Base-by-base conservation (phyloP, 202 grass and related monocot species). In the Panicum virgatum region DNA sequence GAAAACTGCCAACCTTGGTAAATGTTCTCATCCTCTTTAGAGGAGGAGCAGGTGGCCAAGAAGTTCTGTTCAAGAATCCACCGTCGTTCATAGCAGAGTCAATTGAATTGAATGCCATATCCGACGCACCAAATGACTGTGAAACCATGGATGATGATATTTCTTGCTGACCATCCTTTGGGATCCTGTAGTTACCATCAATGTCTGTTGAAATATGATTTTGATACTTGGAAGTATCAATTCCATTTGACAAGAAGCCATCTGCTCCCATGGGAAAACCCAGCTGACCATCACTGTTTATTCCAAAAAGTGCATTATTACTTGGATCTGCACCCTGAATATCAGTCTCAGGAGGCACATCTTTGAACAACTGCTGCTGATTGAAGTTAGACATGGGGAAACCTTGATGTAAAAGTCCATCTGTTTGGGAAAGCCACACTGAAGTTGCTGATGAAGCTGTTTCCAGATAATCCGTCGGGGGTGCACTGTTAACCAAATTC, bases 81-180 rank as follows among this genome's bases (percentile, higher is more conserved):
- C 84, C 89, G 32, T 99, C 93, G 60, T 92, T 99, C 34, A 99
- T 94, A 38, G 85, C 79, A 38, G 96, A 98, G 86, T 99, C 96
- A 26, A 93, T 96, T 52, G 96, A 96, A 84, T 98, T 96, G 75
- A 99, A 96, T 38, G 89, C 93, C 83, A 96, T 89, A 74, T 99
- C 93, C n/a, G 91, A 92, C 40, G 94, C 93, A 75, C 93, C 93
- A 89, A 99, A 90, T 65, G 97, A 96, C 38, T 99, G 97, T 72
- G 93, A 99, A 90, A 99, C 89, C 87, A 99, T 94, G 26, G 97
- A 99, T 48, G 97, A 99, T 22, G 97, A 99, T 74, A 99, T 85
- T 77, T 99, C 97, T 84, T 88, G 97, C 26, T 94, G 92, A 7
- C 87, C 87, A 76, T 99, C 93, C 81, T 99, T 99, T 29, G 93